A percentile compares a stretch with the other conserved stretches of the same genome.
phyloP scores from a whole-genome alignment of 1,284 basidiomycete species.

The Puccinia sorghi region DNA sequence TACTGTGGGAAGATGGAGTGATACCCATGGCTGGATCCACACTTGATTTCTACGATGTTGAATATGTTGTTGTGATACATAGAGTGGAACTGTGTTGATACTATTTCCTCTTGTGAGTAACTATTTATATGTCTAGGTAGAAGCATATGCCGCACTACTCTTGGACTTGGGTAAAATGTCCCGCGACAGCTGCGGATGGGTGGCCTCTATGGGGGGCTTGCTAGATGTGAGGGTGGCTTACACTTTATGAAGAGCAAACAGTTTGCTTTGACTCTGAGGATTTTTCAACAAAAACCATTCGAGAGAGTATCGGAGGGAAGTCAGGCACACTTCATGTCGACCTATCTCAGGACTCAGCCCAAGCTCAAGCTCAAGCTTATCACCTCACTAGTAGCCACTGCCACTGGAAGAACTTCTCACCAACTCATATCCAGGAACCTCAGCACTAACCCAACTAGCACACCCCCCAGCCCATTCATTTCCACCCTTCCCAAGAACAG shows the following conservation, averaged over 20 bases:
- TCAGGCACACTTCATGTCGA: not conserved
- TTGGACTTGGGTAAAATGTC: too few relatives aligned
- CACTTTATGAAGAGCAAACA: not conserved
- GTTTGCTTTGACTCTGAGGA: too few relatives aligned
- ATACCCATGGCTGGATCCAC: too few relatives aligned
- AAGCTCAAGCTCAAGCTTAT: slow-evolving; percentile 14
- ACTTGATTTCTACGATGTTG: too few relatives aligned
- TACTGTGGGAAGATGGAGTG: too few relatives aligned
- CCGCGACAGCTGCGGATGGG: too few relatives aligned
- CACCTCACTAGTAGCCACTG: not conserved
- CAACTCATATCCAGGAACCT: not conserved
- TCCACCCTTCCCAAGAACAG: not conserved
- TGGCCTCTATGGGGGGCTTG: not conserved
- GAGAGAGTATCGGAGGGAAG: not conserved
- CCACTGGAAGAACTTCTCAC: not conserved
- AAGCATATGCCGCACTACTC: too few relatives aligned
- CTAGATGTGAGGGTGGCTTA: not conserved
- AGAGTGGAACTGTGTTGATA: too few relatives aligned
- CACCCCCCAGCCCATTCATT: slow-evolving; percentile 2
- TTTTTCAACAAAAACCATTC: not conserved
- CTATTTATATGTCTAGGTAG: too few relatives aligned
- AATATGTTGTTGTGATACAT: too few relatives aligned
- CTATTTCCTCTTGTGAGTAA: too few relatives aligned
- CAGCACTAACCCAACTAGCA: slow-evolving; percentile 4
- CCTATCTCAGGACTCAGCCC: not conserved